Conservation (phyloP, 352 stramenopile genomes). For the Phytophthora quininea region DNA sequence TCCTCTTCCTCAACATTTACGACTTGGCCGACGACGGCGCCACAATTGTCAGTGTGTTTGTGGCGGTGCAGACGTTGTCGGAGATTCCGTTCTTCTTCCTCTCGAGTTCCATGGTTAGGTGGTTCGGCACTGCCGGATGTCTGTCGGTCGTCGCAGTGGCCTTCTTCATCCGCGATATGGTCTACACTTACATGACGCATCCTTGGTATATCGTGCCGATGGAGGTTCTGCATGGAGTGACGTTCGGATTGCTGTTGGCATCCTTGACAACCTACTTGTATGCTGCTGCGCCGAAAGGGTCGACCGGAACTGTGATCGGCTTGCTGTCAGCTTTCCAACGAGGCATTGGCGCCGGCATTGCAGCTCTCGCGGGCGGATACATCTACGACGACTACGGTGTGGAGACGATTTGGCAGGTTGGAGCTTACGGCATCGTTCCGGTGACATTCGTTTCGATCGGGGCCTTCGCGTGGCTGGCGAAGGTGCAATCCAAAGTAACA, state of each 20-base stretch:
- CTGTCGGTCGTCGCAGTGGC: constrained; percentile 49
- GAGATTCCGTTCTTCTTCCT: constrained; percentile 67
- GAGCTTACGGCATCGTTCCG: constrained; percentile 41
- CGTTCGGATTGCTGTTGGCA: constrained; percentile 51
- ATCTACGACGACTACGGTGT: constrained; percentile 60
- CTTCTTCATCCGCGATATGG: constrained; percentile 54
- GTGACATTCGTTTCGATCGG: constrained; percentile 9
- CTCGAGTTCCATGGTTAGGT: constrained; percentile 49
- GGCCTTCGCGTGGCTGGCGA: constrained; percentile 24
- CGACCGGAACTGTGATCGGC: constrained; percentile 60
- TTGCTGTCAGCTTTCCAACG: constrained; percentile 60
- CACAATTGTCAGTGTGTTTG: constrained; percentile 60
- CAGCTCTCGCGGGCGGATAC: constrained; percentile 55
- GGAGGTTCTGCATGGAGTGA: constrained; percentile 63
- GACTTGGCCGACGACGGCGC: constrained; percentile 47
- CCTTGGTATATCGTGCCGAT: constrained; percentile 61
- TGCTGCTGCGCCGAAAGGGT: constrained; percentile 35
- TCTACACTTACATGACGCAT: constrained; percentile 59
- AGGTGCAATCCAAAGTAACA: neutral
- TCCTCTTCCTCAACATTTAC: constrained; percentile 61
- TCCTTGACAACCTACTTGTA: constrained; percentile 62
- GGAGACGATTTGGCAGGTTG: constrained; percentile 54
- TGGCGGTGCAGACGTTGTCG: constrained; percentile 57
- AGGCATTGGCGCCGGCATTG: constrained; percentile 49
- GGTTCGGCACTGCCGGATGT: constrained; percentile 46